Percentiles rank a stretch among this genome's conserved stretches.
These are phyloP conservation scores for Metrosideros polymorpha DNA, from an alignment of 441 rosid genomes.

Conservation along the genomic window DNA sequence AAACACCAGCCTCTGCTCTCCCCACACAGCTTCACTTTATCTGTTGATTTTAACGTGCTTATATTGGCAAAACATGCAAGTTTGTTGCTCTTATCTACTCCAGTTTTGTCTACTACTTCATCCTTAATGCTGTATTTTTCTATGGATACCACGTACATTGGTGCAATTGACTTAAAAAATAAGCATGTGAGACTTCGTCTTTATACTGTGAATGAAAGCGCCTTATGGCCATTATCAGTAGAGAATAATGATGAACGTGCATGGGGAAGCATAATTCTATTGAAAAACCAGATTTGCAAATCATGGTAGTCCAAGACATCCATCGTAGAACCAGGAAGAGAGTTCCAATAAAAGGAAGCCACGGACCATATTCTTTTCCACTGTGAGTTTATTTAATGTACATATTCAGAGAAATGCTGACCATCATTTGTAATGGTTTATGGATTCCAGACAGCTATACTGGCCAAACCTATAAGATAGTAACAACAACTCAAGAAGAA, in stretches of 20 bases:
- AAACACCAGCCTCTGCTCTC: neutral
- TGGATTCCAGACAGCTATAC: neutral
- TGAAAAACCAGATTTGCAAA: neutral
- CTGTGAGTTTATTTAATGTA: neutral
- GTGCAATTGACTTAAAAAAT: neutral
- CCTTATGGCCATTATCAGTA: neutral
- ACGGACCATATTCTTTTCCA: neutral
- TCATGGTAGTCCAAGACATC: neutral
- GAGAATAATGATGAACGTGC: neutral
- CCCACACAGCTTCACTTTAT: neutral
- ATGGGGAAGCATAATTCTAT: neutral
- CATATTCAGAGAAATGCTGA: neutral
- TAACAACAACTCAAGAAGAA: neutral
- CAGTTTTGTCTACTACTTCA: neutral
- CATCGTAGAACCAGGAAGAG: neutral
- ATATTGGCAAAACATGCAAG: neutral
- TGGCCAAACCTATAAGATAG: neutral
- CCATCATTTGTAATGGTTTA: neutral
- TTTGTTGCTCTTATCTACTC: neutral
- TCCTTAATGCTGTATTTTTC: neutral
- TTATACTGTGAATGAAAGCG: neutral
- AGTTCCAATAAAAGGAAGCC: neutral
- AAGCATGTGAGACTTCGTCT: neutral
- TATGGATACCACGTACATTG: neutral
- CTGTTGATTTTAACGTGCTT: neutral